Percentiles rank a stretch among this genome's conserved stretches.
These are phyloP conservation scores for Malus hybrid DNA, from an alignment of 331 rosid species.

Conservation along the genomic window DNA sequence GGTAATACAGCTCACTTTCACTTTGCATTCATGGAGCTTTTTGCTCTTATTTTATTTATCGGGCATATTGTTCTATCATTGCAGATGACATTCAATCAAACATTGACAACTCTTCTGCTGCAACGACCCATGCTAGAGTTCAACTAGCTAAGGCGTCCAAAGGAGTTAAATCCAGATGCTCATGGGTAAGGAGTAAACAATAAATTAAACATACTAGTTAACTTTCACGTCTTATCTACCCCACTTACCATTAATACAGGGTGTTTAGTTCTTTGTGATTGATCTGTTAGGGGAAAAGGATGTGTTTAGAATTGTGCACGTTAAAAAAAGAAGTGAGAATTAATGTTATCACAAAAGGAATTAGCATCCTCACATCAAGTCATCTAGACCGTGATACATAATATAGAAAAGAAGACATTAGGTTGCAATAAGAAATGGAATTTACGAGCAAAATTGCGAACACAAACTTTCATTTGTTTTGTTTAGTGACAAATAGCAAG, in stretches of 20 bases:
- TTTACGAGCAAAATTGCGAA: neutral
- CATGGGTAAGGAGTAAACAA: conserved; percentile 43
- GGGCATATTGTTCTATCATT: conserved; percentile 2
- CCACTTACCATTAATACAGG: neutral
- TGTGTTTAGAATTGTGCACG: neutral
- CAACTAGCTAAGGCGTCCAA: conserved; percentile 61
- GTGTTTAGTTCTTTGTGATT: neutral
- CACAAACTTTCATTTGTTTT: neutral
- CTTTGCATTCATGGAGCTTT: neutral
- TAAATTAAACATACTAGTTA: too few species aligned
- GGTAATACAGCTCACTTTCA: conserved; percentile 34
- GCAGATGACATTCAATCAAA: conserved; percentile 66
- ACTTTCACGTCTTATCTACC: neutral
- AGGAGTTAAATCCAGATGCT: conserved; percentile 43
- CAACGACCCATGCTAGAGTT: conserved; percentile 43
- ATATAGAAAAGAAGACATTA: neutral
- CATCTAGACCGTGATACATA: neutral
- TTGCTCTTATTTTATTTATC: neutral
- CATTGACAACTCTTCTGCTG: conserved; percentile 49
- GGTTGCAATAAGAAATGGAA: neutral
- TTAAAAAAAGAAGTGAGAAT: neutral
- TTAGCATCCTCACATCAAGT: neutral
- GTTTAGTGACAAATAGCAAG: neutral
- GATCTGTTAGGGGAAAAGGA: neutral
- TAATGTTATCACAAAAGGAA: neutral